Conservation (phyloP, 164 flowering plant genomes). For the Aristolochia contorta region DNA sequence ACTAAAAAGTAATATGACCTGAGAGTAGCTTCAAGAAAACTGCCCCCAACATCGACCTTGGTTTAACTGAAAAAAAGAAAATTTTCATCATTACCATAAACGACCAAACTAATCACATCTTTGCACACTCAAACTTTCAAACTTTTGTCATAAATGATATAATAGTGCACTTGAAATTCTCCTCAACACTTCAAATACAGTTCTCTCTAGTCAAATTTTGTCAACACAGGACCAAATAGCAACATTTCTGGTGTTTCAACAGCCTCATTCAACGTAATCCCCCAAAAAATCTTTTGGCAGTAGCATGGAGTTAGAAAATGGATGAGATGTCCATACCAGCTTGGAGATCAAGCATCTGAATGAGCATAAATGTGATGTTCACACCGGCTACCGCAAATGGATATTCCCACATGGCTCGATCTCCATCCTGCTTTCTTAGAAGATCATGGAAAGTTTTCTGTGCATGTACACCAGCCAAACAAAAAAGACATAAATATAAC, state of each 20-base stretch:
- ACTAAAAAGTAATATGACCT: constrained; percentile 28
- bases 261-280: too few species aligned
- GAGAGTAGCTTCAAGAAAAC: constrained; percentile 22
- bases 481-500: background rate
- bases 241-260: too few species aligned
- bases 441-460: constrained; percentile 91
- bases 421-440: constrained; percentile 82
- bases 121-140: background rate
- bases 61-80: constrained; percentile 42
- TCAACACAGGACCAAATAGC: too few species aligned
- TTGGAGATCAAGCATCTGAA: constrained; percentile 97
- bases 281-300: background rate
- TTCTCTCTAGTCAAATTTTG: too few species aligned
- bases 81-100: background rate
- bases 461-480: constrained; percentile 3
- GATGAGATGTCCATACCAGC: constrained; percentile 42
- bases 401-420: constrained; percentile 88
- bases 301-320: background rate
- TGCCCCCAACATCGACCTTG: constrained; percentile 21
- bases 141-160: too few species aligned
- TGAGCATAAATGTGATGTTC: constrained; percentile 95
- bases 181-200: too few species aligned
- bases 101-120: background rate
- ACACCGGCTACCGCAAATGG: constrained; percentile 99
- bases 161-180: too few species aligned